Evolutionary conservation across 2,329 filamentous ascomycete species (phyloP).

Genomic region (Xylaria sp.): DNA sequence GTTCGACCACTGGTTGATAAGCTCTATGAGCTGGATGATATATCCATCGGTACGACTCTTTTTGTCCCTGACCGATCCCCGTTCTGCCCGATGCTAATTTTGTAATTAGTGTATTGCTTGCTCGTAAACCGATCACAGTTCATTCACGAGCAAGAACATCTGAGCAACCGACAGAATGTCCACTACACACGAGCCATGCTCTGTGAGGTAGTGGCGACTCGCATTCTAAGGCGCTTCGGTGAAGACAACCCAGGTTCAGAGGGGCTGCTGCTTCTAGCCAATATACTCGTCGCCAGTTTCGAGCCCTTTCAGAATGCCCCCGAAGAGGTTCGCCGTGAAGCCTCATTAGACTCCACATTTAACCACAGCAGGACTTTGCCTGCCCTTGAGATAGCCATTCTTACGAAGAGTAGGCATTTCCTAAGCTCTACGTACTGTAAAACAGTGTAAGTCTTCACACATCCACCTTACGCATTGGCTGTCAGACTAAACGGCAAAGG

Average conservation of each 20-base stretch:
- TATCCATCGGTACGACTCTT: conserved; percentile 71
- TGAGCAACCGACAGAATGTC: conserved; percentile 82
- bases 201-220: conserved; percentile 82
- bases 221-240: conserved; percentile 80
- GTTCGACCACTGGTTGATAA: conserved; percentile 86
- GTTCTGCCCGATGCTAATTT: conserved; percentile 18
- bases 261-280: conserved; percentile 77
- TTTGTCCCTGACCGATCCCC: not conserved
- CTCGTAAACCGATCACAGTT: conserved; percentile 86
- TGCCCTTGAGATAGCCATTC: conserved; percentile 83
- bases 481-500: conserved; percentile 43
- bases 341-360: conserved; percentile 60
- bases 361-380: conserved; percentile 71
- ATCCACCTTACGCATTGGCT: too few relatives aligned
- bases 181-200: conserved; percentile 80
- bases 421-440: conserved; percentile 81
- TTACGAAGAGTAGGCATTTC: conserved; percentile 83
- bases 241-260: conserved; percentile 78
- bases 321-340: conserved; percentile 68
- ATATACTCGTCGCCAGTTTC: conserved; percentile 84
- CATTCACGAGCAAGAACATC: conserved; percentile 77
- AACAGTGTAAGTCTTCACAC: conserved; percentile 65
- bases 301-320: conserved; percentile 88
- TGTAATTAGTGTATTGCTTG: conserved; percentile 76
- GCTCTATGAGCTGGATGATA: conserved; percentile 80